Percentiles rank a stretch among this genome's conserved stretches.
phyloP scores from a whole-genome alignment of 2,329 filamentous ascomycete genomes.

The Xylariomycetidae sp. region DNA sequence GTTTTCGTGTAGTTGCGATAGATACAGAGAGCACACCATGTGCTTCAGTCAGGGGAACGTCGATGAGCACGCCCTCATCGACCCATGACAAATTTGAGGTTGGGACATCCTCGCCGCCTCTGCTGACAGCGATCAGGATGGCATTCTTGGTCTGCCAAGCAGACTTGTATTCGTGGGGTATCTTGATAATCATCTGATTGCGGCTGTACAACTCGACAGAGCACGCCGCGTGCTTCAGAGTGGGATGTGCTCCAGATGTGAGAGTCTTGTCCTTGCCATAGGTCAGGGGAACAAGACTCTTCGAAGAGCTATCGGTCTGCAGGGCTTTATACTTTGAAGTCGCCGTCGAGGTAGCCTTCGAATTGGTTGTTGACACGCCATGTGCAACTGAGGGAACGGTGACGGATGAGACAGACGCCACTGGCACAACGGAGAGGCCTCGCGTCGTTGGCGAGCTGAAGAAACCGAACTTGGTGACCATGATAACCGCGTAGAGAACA shows the following conservation, averaged over 20 bases:
- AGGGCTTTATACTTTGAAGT: slow-evolving; percentile 28
- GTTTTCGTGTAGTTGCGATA: slow-evolving; percentile 53
- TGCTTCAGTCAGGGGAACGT: slow-evolving; percentile 49
- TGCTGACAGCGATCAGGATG: slow-evolving; percentile 50
- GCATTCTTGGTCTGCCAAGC: slow-evolving; percentile 54
- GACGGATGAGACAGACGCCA: slow-evolving; percentile 24
- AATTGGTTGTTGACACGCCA: slow-evolving; percentile 11
- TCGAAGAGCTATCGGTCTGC: slow-evolving; percentile 26
- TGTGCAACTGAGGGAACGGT: slow-evolving; percentile 15
- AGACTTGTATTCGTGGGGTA: slow-evolving; percentile 46
- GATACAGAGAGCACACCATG: slow-evolving; percentile 54
- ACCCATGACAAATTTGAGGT: slow-evolving; percentile 44
- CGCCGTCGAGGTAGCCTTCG: slow-evolving; percentile 20
- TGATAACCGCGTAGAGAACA: slow-evolving; percentile 15
- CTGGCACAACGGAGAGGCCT: slow-evolving; percentile 26
- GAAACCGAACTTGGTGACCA: slow-evolving; percentile 16
- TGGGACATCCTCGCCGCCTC: slow-evolving; percentile 41
- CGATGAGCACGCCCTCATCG: slow-evolving; percentile 48
- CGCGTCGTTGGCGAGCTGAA: slow-evolving; percentile 12
- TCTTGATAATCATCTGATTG: slow-evolving; percentile 50
- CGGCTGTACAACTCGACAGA: slow-evolving; percentile 40
- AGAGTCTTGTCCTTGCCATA: slow-evolving; percentile 35
- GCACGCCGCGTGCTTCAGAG: slow-evolving; percentile 34
- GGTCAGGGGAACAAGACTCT: slow-evolving; percentile 34
- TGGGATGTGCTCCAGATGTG: slow-evolving; percentile 14